These are phyloP conservation scores for Discostella stelligera DNA, from an alignment of 352 stramenopile genomes.

Conservation along the genomic window DNA sequence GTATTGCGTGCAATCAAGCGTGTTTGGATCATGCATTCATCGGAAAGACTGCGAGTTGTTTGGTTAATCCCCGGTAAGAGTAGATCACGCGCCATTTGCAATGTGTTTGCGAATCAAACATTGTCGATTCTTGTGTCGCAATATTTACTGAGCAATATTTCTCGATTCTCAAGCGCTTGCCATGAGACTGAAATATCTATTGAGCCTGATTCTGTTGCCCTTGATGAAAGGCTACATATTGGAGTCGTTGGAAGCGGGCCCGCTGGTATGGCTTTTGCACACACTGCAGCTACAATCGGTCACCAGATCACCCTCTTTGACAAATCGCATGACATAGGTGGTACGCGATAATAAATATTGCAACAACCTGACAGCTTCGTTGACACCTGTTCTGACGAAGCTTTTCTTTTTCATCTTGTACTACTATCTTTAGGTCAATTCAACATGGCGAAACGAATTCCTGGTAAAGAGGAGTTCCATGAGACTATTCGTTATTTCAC, in stretches of 20 bases:
- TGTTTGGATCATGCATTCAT: slow-evolving; percentile 98
- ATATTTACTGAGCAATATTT: background rate
- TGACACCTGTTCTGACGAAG: background rate
- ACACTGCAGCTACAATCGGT: slow-evolving; percentile 86
- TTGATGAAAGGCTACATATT: slow-evolving; percentile 53
- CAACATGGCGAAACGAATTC: slow-evolving; percentile 95
- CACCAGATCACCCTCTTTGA: slow-evolving; percentile 94
- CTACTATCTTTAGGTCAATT: slow-evolving; percentile 84
- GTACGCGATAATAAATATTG: slow-evolving; percentile 5
- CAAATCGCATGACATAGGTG: slow-evolving; percentile 84
- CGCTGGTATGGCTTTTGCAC: slow-evolving; percentile 90
- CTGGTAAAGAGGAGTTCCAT: slow-evolving; percentile 97
- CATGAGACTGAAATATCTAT: slow-evolving; percentile 90
- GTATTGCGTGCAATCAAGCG: slow-evolving; percentile 91
- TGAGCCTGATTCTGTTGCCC: slow-evolving; percentile 37
- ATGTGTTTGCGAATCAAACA: background rate
- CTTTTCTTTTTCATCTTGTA: background rate
- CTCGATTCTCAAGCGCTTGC: slow-evolving; percentile 69
- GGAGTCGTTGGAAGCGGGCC: slow-evolving; percentile 91
- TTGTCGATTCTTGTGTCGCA: background rate
- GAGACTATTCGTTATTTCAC: slow-evolving; percentile 96
- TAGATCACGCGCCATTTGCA: background rate
- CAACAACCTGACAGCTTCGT: background rate
- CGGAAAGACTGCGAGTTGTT: slow-evolving; percentile 90
- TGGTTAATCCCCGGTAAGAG: slow-evolving; percentile 91